Evolutionary conservation across 139 green algal genomes (phyloP).

Genomic region (Trebouxia sp.): DNA sequence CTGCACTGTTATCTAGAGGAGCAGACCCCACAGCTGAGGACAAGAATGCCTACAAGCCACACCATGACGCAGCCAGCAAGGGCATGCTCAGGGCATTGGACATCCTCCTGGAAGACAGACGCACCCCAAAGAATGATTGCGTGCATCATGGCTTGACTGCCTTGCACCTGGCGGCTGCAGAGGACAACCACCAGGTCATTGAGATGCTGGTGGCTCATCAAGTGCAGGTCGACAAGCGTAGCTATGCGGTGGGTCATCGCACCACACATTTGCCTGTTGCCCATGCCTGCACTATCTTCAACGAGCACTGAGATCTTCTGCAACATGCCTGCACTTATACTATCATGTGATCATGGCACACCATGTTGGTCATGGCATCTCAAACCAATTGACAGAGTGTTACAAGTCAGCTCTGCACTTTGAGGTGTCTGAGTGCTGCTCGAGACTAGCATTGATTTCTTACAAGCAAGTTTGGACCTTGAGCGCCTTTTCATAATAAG

Average conservation of each 20-base stretch:
- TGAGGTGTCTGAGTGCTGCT: no score
- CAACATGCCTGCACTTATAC: no score
- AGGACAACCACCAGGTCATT: neutral
- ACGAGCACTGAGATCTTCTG: no score
- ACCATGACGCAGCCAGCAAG: neutral
- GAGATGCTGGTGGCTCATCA: neutral
- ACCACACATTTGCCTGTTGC: no score
- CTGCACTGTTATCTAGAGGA: neutral
- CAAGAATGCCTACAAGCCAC: neutral
- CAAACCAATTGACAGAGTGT: no score
- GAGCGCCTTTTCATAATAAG: no score
- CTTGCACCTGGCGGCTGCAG: neutral
- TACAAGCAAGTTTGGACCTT: no score
- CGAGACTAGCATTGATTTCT: no score
- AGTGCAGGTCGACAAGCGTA: neutral
- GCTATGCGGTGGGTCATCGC: neutral
- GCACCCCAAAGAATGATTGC: neutral
- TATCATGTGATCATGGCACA: no score
- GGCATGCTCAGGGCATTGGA: neutral
- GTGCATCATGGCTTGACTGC: conserved; percentile 14
- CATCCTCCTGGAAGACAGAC: neutral
- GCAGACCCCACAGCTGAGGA: neutral
- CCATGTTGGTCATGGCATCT: no score
- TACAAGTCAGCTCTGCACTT: no score
- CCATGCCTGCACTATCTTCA: no score